phyloP scores from a whole-genome alignment of 441 rosid genomes.

The Populus hybrid region DNA sequence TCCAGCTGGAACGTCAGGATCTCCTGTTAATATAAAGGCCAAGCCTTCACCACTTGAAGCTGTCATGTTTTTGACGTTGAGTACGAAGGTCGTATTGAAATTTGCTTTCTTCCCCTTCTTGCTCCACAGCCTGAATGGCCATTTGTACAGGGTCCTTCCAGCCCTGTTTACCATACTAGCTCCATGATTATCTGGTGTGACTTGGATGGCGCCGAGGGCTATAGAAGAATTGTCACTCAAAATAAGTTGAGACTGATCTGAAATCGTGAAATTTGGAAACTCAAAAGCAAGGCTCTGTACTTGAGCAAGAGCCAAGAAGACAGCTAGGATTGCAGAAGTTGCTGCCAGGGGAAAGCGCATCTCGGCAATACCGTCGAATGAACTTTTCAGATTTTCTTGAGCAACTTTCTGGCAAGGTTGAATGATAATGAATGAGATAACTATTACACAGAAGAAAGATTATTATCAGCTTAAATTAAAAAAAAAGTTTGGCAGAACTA shows the following conservation, averaged over 20 bases:
- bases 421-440: neutral
- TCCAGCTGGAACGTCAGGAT: constrained; percentile 21
- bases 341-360: neutral
- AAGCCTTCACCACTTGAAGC: constrained; percentile 61
- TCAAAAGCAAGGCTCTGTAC: neutral
- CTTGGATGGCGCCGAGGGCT: constrained; percentile 42
- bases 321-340: neutral
- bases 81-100: constrained; percentile 54
- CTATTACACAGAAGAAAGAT: neutral
- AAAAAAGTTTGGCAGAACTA: neutral
- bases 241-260: neutral
- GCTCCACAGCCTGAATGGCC: constrained; percentile 45
- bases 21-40: constrained; percentile 48
- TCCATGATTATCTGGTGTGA: constrained; percentile 44
- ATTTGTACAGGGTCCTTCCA: constrained; percentile 39
- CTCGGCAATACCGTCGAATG: neutral
- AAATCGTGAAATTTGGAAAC: neutral
- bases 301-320: constrained; percentile 2
- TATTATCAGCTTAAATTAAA: neutral
- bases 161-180: constrained; percentile 13
- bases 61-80: constrained; percentile 37
- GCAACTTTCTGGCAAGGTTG: neutral
- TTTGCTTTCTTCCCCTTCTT: constrained; percentile 19
- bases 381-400: neutral
- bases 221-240: constrained; percentile 14